Evolutionary conservation across 345 rosid genomes (phyloP), one percentile per base, ranked within the genome.

Genomic region (Orychophragmus violaceus): DNA sequence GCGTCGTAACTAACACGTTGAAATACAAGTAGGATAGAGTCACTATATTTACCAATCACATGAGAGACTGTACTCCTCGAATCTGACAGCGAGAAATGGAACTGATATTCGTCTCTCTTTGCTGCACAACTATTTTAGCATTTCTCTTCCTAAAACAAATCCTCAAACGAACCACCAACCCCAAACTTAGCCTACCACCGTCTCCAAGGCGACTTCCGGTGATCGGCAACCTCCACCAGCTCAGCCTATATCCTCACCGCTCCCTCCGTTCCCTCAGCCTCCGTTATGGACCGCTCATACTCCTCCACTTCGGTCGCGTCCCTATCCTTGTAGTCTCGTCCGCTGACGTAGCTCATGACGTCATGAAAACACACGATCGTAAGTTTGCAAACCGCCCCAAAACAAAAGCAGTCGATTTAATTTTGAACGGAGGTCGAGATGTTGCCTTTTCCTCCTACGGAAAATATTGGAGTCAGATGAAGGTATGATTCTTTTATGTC

Each of bases 381-480:
- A 49, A 54, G 21, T 72, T 85, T 25, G 61, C 83, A 1, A 69
- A 62, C 66, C 64, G 91, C 32, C 85, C 86, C 0, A 60, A 27
- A 33, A 42, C 71, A 13, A 70, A 35, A 0, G 16, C 36, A 0
- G 13, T 21, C 0, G 64, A 64, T 0, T 79, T 53, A 16, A 68
- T 85, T 35, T 18, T 82, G 16, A 77, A 80, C 25, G 64, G 59
- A 5, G 27, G 46, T 17, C 70, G 74, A 23, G 90, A 85, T 19
- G 8, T 83, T 14, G 16, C 78, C 0, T 1, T n/a, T 5, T 78
- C 85, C 0, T 81, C 86, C 0, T 81, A 82, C 18, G 83, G 85
- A 3, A 82, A 87, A 49, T 83, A 85, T 44, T 85, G 94, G 94
- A 76, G 88, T 39, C 84, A 83, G 41, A 70, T 82, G 55, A 83